Evolutionary conservation across 2,329 filamentous ascomycete genomes (phyloP).

Genomic region (Botryotinia globosa): DNA sequence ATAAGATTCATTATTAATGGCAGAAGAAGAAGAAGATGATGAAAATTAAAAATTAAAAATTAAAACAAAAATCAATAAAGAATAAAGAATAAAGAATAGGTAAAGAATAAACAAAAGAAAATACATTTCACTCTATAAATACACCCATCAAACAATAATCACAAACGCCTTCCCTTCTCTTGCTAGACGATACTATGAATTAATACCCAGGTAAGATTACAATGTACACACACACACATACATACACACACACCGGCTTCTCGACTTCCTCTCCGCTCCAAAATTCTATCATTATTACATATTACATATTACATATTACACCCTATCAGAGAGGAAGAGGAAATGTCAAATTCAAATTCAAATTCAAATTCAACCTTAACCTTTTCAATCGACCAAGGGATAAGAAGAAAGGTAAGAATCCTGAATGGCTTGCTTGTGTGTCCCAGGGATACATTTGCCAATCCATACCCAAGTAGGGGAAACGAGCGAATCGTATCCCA

Average conservation of each 20-base stretch:
- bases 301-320: too few species aligned
- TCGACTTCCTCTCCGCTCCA: background rate
- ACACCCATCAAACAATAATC: background rate
- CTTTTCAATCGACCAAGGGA: background rate
- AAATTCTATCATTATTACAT: background rate
- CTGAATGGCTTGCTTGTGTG: conserved; percentile 14
- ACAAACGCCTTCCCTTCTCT: background rate
- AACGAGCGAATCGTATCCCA: background rate
- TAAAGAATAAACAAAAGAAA: too few species aligned
- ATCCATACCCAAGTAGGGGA: conserved; percentile 1
- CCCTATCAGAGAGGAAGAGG: background rate
- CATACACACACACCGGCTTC: background rate
- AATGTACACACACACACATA: background rate
- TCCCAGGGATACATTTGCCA: conserved; percentile 7
- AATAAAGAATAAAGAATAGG: background rate
- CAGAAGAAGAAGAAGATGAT: background rate
- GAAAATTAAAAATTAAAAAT: too few species aligned
- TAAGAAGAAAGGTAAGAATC: background rate
- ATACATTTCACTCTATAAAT: background rate
- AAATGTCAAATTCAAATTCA: background rate
- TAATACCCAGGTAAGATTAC: background rate
- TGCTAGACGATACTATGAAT: background rate
- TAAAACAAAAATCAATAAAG: background rate
- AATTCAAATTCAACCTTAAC: background rate
- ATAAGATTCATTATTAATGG: background rate